phyloP scores from a whole-genome alignment of 164 flowering plant genomes.

The Buxus sempervirens region DNA sequence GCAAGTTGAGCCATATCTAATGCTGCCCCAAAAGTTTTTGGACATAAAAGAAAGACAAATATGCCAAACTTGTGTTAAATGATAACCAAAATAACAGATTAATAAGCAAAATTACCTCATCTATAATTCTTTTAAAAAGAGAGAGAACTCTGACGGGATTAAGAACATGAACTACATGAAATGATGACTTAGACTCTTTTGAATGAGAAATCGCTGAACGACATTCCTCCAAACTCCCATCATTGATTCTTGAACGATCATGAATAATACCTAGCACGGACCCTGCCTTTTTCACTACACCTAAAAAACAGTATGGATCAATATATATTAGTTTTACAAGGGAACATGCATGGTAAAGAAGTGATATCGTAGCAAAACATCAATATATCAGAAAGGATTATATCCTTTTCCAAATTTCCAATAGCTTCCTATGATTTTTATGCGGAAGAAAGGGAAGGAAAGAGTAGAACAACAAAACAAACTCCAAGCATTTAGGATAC shows the following conservation, averaged over 20 bases:
- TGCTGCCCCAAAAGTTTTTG: not conserved
- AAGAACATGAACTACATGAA: constrained; percentile 32
- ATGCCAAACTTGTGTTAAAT: not conserved
- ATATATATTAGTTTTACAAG: not conserved
- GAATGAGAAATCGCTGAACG: constrained; percentile 48
- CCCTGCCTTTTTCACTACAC: constrained; percentile 55
- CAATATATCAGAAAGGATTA: too few species aligned
- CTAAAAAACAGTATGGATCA: constrained; percentile 32
- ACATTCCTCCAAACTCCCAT: constrained; percentile 39
- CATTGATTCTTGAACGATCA: constrained; percentile 55
- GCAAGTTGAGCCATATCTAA: not conserved
- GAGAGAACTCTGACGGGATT: constrained; percentile 52
- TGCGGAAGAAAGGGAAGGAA: too few species aligned
- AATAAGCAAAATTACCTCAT: constrained; percentile 51
- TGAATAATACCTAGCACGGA: constrained; percentile 45
- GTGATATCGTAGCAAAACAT: not conserved
- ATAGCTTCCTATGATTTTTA: too few species aligned
- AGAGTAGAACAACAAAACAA: too few species aligned
- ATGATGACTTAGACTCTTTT: constrained; percentile 40
- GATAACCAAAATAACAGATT: not conserved
- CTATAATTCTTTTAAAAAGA: constrained; percentile 67
- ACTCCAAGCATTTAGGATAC: too few species aligned
- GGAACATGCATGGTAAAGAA: not conserved
- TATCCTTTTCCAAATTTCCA: too few species aligned
- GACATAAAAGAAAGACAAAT: not conserved